Conservation (phyloP, 495 filamentous ascomycete species). For the Xanthoparmelia taractica region DNA sequence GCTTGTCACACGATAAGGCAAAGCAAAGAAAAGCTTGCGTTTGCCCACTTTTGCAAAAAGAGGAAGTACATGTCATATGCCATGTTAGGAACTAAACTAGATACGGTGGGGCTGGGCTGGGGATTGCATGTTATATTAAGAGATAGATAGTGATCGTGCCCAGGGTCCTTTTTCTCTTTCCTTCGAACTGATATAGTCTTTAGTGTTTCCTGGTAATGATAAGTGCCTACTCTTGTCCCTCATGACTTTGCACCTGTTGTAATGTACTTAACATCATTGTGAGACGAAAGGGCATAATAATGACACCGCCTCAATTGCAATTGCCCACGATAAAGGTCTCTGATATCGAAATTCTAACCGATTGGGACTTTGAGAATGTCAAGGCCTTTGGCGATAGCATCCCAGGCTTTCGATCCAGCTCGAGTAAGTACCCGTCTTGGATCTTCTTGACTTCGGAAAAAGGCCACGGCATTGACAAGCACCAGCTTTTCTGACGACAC, state of each 20-base stretch:
- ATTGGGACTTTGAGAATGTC: conserved; percentile 25
- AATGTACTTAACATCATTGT: too few relatives aligned
- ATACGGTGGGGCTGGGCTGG: too few relatives aligned
- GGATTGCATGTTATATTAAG: too few relatives aligned
- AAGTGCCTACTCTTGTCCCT: too few relatives aligned
- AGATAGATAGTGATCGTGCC: too few relatives aligned
- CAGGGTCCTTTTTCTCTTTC: neutral
- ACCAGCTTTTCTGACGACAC: conserved; percentile 28
- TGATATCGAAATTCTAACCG: conserved; percentile 20
- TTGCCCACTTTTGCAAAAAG: too few relatives aligned
- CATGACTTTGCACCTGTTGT: too few relatives aligned
- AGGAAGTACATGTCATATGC: too few relatives aligned
- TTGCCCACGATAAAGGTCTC: conserved; percentile 19
- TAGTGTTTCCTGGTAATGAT: neutral
- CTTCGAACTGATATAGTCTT: too few relatives aligned
- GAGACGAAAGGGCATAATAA: neutral
- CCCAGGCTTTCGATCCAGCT: conserved; percentile 25
- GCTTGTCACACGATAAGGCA: neutral
- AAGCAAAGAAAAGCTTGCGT: too few relatives aligned
- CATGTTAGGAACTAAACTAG: too few relatives aligned
- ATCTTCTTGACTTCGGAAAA: neutral
- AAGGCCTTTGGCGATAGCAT: conserved; percentile 22
- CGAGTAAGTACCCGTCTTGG: conserved; percentile 22
- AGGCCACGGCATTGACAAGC: neutral
- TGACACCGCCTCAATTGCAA: conserved; percentile 8